phyloP scores from a whole-genome alignment of 306 rosid species.

The Castanospermum australe region DNA sequence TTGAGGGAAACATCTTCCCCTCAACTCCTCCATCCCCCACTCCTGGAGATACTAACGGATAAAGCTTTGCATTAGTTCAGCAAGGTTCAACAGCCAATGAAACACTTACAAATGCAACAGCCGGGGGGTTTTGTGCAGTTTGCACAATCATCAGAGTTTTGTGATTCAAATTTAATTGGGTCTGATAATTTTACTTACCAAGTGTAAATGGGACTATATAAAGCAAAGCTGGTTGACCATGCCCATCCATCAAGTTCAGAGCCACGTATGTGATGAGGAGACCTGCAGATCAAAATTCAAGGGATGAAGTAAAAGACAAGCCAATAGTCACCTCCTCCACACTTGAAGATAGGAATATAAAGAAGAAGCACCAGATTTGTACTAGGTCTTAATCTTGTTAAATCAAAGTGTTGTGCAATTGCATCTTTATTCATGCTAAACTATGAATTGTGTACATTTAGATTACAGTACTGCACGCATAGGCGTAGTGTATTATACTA shows the following conservation, averaged over 20 bases:
- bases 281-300: constrained; percentile 50
- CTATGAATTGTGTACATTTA: neutral
- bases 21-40: no score
- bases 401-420: neutral
- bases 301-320: constrained; percentile 5
- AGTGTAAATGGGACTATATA: constrained; percentile 93
- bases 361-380: neutral
- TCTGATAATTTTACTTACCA: constrained; percentile 52
- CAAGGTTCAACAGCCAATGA: neutral
- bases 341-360: neutral
- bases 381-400: neutral
- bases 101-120: neutral
- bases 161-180: neutral
- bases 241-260: constrained; percentile 98
- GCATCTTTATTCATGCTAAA: neutral
- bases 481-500: no score
- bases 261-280: constrained; percentile 88
- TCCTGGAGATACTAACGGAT: no score
- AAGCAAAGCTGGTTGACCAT: constrained; percentile 95
- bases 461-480: neutral
- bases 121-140: no score
- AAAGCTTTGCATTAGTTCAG: neutral
- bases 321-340: neutral
- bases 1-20: no score
- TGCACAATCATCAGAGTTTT: neutral